Conservation (phyloP, 2,329 filamentous ascomycete species). For the Zalaria obscura region DNA sequence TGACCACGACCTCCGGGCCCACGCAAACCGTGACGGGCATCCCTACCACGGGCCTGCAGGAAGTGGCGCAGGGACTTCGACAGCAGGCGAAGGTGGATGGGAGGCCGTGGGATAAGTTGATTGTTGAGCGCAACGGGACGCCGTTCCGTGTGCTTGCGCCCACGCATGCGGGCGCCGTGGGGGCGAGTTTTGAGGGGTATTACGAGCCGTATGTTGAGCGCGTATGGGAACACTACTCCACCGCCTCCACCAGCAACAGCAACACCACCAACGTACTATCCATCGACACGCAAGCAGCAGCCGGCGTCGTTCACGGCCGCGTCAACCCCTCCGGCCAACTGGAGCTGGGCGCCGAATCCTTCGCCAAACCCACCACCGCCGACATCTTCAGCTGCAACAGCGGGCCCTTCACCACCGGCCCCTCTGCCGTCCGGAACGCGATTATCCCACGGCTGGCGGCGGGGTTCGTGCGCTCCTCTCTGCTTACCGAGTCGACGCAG, state of each 20-base stretch:
- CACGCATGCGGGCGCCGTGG: conserved; percentile 32
- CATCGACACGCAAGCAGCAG: conserved; percentile 52
- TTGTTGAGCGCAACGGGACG: conserved; percentile 26
- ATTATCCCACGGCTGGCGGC: conserved; percentile 64
- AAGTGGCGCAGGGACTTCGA: conserved; percentile 39
- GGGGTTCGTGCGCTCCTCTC: conserved; percentile 61
- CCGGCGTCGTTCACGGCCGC: conserved; percentile 39
- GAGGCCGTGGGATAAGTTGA: conserved; percentile 49
- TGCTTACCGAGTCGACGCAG: conserved; percentile 34
- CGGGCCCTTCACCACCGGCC: conserved; percentile 42
- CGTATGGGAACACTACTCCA: conserved; percentile 24
- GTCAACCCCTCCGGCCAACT: conserved; percentile 29
- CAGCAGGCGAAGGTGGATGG: conserved; percentile 43
- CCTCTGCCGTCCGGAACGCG: conserved; percentile 34
- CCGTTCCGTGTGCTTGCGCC: conserved; percentile 31
- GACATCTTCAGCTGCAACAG: conserved; percentile 58
- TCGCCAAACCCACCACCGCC: conserved; percentile 42
- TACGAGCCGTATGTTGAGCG: conserved; percentile 39
- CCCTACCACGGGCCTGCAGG: conserved; percentile 41
- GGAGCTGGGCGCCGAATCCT: conserved; percentile 33
- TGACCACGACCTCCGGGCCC: too few species aligned
- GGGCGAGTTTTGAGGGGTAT: conserved; percentile 38
- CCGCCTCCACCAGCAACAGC: conserved; percentile 29
- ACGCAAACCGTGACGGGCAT: too few species aligned
- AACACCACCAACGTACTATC: conserved; percentile 23